Conservation (phyloP, 1,284 basidiomycete genomes). For the Rhodotorula mucilaginosa region DNA sequence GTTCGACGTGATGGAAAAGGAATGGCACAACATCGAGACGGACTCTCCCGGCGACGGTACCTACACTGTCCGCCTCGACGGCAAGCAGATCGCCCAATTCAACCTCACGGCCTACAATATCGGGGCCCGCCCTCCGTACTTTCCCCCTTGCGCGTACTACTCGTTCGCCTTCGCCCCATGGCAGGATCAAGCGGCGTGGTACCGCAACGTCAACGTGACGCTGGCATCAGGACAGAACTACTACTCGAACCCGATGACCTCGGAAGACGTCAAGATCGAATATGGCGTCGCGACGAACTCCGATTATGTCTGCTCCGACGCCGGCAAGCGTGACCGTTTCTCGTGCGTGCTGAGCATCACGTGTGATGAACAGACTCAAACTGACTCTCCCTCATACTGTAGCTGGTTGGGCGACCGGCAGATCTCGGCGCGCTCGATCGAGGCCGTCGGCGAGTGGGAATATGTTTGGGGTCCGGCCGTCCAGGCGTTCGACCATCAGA, state of each 20-base stretch:
- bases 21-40: conserved; percentile 18
- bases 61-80: conserved; percentile 19
- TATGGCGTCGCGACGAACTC: conserved; percentile 1
- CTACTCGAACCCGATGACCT: conserved; percentile 19
- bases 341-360: not conserved
- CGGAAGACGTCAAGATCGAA: conserved; percentile 10
- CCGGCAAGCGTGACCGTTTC: conserved; percentile 19
- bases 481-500: conserved; percentile 2
- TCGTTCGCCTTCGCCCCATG: conserved; percentile 19
- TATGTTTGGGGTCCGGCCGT: conserved; percentile 8
- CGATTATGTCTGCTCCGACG: conserved; percentile 10
- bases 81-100: conserved; percentile 18
- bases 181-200: conserved; percentile 18
- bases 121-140: conserved; percentile 4
- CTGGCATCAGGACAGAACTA: not conserved
- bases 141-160: conserved; percentile 8
- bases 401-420: conserved; percentile 17
- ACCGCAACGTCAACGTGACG: conserved; percentile 19
- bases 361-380: not conserved
- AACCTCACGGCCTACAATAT: conserved; percentile 14
- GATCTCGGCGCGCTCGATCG: conserved; percentile 9
- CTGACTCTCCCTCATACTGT: not conserved
- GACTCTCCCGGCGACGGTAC: conserved; percentile 3
- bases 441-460: conserved; percentile 3
- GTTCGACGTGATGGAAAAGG: conserved; percentile 8